Conservation (phyloP, 1,139 yeast species). For the Yamadazyma membranifaciens region DNA sequence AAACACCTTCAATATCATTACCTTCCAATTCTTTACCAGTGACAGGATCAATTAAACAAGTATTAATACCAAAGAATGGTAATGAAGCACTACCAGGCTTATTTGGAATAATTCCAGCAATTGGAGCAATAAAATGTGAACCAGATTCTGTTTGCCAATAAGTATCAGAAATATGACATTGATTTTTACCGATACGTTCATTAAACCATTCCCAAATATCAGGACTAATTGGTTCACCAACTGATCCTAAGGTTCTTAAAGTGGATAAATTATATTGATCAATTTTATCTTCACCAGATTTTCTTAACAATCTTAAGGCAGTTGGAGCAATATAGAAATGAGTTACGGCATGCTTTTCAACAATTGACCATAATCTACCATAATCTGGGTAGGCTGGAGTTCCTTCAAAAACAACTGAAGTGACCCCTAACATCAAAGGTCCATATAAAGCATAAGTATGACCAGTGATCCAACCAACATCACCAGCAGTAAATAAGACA, state of each 20-base stretch:
- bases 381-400: constrained; percentile 97
- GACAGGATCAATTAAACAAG: constrained; percentile 90
- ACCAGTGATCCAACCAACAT: constrained; percentile 99
- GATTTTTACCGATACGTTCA: constrained; percentile 83
- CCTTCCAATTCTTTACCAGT: constrained; percentile 80
- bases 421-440: constrained; percentile 84
- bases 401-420: constrained; percentile 93
- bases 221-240: constrained; percentile 98
- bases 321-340: constrained; percentile 99
- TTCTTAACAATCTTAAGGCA: constrained; percentile 90
- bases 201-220: constrained; percentile 99
- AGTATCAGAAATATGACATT: constrained; percentile 88
- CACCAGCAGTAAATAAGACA: constrained; percentile 94
- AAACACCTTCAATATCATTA: constrained; percentile 94
- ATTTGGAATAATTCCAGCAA: constrained; percentile 92
- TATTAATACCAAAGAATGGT: constrained; percentile 93
- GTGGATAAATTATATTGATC: constrained; percentile 85
- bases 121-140: constrained; percentile 90
- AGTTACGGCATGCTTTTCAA: constrained; percentile 88
- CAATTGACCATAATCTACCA: constrained; percentile 96
- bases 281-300: constrained; percentile 86
- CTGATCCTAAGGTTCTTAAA: constrained; percentile 93
- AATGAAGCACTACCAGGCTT: constrained; percentile 97
- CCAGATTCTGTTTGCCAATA: constrained; percentile 99
- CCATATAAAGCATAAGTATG: constrained; percentile 96